Evolutionary conservation across 1,284 basidiomycete genomes (phyloP), one percentile per base, ranked within the genome.

Genomic region (Peniophora sp.): DNA sequence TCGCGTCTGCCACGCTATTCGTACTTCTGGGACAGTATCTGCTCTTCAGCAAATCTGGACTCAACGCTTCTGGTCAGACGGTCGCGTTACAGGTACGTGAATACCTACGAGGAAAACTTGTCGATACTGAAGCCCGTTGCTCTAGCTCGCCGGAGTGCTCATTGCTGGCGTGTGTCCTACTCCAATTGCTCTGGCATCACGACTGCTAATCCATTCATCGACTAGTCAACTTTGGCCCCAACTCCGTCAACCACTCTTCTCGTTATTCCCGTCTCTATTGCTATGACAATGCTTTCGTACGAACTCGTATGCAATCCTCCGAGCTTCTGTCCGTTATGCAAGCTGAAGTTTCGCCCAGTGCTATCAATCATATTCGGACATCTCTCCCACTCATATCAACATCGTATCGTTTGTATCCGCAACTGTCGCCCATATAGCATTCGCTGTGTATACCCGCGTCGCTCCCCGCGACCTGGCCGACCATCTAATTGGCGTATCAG

Each of bases 21-120:
- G 43, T 45, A 45, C 20, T 24, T 10, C 9, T 45, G 43, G 43
- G 17, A 15, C 43, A 23, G 43, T 45, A 22, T n/a, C n/a, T 22
- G 20, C 14, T 45, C 8, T 45, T 45, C 23, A 15, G 8, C 12
- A 45, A 24, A 24, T n/a, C 43, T 6, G 17, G 15, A 15, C 22
- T 22, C 32, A 45, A 47, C 41, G 24, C 23, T 23, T 34, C 12
- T 24, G 41, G 18, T 51, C 57, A 62, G 32, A 47, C 58, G 14
- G 51, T 54, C 11, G 27, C 61, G n/a, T 47, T 61, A 14, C 61
- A 62, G 55, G 62, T 63, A 47, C 20, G 58, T 47, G 12, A 24
- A 17, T 10, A 32, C 23, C 17, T 41, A 24, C 34, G 11, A 14
- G 43, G 11, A 15, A 24, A n/a, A 20, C 23, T 47, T 20, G 39